Evolutionary conservation across 1,284 basidiomycete species (phyloP).

Genomic region (Polyporus tsugae): DNA sequence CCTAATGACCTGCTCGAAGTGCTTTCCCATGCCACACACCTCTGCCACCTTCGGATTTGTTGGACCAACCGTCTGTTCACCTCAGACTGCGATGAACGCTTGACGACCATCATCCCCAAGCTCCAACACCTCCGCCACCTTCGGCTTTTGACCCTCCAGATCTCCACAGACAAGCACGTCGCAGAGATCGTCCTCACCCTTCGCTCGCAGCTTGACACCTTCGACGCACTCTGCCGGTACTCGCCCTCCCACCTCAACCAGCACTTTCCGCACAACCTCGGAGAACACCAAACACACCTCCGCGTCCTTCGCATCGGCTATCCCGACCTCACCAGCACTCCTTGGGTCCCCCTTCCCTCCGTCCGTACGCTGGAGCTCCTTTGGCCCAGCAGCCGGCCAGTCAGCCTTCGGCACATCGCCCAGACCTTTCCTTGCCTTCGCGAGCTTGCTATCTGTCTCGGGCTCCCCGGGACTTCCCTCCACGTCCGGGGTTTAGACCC

Average conservation of each 20-base stretch:
- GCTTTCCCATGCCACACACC: not conserved
- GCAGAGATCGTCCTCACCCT: not conserved
- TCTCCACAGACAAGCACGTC: not conserved
- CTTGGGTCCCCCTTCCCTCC: not conserved
- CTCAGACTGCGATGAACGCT: not conserved
- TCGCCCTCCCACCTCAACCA: not conserved
- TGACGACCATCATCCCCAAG: slow-evolving; percentile 9
- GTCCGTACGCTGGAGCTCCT: slow-evolving; percentile 11
- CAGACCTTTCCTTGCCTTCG: slow-evolving; percentile 16
- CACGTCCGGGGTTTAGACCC: not conserved
- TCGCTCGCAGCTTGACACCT: not conserved
- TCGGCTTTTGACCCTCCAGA: not conserved
- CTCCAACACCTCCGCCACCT: slow-evolving; percentile 11
- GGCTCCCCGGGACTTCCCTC: not conserved
- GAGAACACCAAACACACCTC: slow-evolving; percentile 1
- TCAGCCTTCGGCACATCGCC: slow-evolving; percentile 4
- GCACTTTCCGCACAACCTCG: slow-evolving; percentile 4
- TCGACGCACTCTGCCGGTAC: not conserved
- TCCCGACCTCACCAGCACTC: not conserved
- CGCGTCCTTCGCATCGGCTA: slow-evolving; percentile 6
- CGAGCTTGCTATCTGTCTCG: slow-evolving; percentile 10
- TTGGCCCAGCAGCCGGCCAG: not conserved
- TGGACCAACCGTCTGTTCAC: slow-evolving; percentile 8
- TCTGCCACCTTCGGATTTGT: slow-evolving; percentile 9
- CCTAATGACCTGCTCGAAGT: not conserved